Evolutionary conservation across 1,284 basidiomycete genomes (phyloP).

Genomic region (Volvariella volvacea): DNA sequence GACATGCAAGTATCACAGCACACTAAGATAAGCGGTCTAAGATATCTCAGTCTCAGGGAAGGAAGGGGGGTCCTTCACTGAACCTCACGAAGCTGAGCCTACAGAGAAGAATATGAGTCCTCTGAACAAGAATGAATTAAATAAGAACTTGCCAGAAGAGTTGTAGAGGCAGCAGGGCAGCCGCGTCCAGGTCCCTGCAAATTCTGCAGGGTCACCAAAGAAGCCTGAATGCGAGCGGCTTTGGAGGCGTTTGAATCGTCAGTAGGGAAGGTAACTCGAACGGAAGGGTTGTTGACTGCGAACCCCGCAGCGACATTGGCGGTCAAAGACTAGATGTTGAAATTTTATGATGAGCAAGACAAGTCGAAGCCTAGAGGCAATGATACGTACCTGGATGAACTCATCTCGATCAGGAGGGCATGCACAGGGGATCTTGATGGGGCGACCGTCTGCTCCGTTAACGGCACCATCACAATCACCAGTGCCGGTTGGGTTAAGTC

Average conservation of each 20-base stretch:
- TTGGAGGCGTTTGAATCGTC: conserved; percentile 47
- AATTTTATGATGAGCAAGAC: background rate
- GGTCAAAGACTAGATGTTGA: conserved; percentile 34
- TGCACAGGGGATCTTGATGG: conserved; percentile 51
- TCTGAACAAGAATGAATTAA: conserved; percentile 1
- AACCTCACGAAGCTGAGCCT: background rate
- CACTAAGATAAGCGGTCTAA: background rate
- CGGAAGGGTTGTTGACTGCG: conserved; percentile 51
- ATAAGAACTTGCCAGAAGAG: conserved; percentile 21
- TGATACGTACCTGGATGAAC: conserved; percentile 40
- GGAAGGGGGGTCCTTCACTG: conserved; percentile 5
- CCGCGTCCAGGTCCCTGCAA: conserved; percentile 44
- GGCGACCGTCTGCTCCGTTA: conserved; percentile 36
- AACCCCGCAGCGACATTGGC: conserved; percentile 53
- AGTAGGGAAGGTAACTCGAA: conserved; percentile 50
- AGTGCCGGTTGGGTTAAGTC: conserved; percentile 45
- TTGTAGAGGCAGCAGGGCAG: conserved; percentile 48
- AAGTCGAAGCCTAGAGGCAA: background rate
- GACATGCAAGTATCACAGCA: background rate
- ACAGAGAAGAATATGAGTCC: background rate
- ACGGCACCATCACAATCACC: conserved; percentile 51
- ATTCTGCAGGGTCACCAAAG: conserved; percentile 46
- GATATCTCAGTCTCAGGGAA: background rate
- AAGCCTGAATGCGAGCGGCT: conserved; percentile 44
- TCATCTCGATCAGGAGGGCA: conserved; percentile 51